A percentile compares a stretch with the other conserved stretches of the same genome.
Conservation (phyloP, 257 asterid species). For the Phtheirospermum japonicum region DNA sequence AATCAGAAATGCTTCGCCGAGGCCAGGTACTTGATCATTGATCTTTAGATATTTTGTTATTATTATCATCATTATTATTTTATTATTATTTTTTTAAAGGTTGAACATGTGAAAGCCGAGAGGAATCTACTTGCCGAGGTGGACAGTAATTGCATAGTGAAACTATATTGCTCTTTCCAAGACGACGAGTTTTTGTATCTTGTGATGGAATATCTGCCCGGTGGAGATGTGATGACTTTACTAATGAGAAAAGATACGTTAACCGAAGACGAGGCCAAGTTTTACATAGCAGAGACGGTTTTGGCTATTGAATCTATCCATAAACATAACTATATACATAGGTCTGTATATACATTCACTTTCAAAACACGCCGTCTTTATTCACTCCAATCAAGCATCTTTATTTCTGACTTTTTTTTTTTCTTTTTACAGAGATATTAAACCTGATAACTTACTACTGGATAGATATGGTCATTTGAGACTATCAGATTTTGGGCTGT, state of each 20-base stretch:
- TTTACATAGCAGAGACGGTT: constrained; percentile 87
- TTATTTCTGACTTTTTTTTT: constrained; percentile 35
- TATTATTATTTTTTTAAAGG: constrained; percentile 45
- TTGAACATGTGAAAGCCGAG: constrained; percentile 96
- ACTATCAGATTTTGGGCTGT: constrained; percentile 93
- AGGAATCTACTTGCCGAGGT: constrained; percentile 96
- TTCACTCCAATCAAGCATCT: constrained; percentile 18
- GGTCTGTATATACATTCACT: constrained; percentile 45
- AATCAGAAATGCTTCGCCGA: constrained; percentile 98
- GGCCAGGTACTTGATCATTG: constrained; percentile 78
- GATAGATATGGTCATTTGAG: constrained; percentile 89
- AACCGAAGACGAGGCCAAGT: constrained; percentile 81
- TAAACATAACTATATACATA: constrained; percentile 77
- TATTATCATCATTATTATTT: constrained; percentile 27
- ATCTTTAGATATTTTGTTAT: not conserved
- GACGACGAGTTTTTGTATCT: constrained; percentile 90
- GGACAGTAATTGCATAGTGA: constrained; percentile 92
- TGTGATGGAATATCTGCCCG: constrained; percentile 94
- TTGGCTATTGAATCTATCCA: constrained; percentile 95
- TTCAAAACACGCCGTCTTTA: constrained; percentile 8
- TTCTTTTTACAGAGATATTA: constrained; percentile 73
- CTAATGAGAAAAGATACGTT: constrained; percentile 88
- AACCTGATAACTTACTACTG: constrained; percentile 94
- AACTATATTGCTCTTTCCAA: constrained; percentile 87
- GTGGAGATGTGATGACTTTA: constrained; percentile 96